These are phyloP conservation scores for Trichosporon sp. DNA, from an alignment of 1,284 basidiomycete species.

Conservation along the genomic window DNA sequence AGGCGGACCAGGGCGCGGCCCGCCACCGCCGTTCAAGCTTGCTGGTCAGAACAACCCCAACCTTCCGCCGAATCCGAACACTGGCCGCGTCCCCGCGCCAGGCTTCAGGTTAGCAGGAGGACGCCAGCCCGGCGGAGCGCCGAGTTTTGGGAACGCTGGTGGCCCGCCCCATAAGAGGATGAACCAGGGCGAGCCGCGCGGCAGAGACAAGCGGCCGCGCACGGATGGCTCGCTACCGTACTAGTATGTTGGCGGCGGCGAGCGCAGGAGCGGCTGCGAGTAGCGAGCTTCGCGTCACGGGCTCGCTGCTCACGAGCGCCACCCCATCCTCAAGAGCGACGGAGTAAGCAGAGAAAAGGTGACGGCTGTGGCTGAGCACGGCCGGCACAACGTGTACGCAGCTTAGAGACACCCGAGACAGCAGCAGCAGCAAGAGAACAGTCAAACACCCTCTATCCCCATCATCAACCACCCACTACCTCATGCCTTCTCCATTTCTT, in stretches of 20 bases:
- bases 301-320: no score
- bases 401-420: no score
- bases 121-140: not conserved
- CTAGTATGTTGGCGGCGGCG: not conserved
- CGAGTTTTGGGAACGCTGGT: conserved; percentile 4
- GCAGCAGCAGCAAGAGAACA: no score
- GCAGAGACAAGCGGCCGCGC: not conserved
- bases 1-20: not conserved
- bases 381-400: no score
- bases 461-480: no score
- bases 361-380: no score
- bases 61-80: not conserved
- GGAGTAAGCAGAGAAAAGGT: no score
- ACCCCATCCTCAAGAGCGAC: no score
- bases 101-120: not conserved
- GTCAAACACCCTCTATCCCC: no score
- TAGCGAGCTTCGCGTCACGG: not conserved
- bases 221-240: not conserved
- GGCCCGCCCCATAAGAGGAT: not conserved
- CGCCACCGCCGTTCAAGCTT: conserved; percentile 13
- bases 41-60: not conserved
- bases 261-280: not conserved
- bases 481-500: no score
- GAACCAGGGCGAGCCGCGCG: not conserved
- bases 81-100: not conserved